Conservation (phyloP, 2,329 filamentous ascomycete genomes). For the Hypoxylon sp. region DNA sequence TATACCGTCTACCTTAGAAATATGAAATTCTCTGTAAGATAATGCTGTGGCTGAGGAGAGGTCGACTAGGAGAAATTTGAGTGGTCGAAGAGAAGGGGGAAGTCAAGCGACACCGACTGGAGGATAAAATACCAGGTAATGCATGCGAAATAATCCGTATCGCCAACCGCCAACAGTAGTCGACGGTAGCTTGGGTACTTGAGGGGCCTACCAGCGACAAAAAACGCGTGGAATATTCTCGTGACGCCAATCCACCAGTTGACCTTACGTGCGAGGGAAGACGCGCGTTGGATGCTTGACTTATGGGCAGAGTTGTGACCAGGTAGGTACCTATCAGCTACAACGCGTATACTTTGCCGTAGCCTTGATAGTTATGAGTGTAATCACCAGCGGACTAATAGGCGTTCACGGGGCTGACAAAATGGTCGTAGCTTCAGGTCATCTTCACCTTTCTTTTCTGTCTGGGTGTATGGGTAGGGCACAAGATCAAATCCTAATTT, state of each 20-base stretch:
- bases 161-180: not conserved
- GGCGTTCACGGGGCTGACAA: constrained; percentile 2
- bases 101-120: not conserved
- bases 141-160: not conserved
- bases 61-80: not conserved
- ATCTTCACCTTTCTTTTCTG: constrained; percentile 12
- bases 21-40: not conserved
- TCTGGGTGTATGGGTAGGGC: not conserved
- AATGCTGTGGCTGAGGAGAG: not conserved
- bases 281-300: constrained; percentile 5
- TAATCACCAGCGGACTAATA: constrained; percentile 10
- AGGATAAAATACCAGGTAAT: not conserved
- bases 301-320: not conserved
- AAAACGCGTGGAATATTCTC: constrained; percentile 10
- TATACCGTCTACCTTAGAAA: not conserved
- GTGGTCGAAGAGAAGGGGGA: not conserved
- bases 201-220: not conserved
- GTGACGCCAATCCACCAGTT: constrained; percentile 4
- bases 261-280: not conserved
- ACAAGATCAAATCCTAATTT: constrained; percentile 20
- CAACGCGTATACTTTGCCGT: constrained; percentile 4
- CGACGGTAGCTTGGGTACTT: not conserved
- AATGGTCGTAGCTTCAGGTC: constrained; percentile 9
- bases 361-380: not conserved
- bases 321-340: constrained; percentile 11